A percentile compares a stretch with the other conserved stretches of the same genome.
Evolutionary conservation across 2,329 filamentous ascomycete genomes (phyloP).

Genomic region (Graphiopsis chlorocephala): DNA sequence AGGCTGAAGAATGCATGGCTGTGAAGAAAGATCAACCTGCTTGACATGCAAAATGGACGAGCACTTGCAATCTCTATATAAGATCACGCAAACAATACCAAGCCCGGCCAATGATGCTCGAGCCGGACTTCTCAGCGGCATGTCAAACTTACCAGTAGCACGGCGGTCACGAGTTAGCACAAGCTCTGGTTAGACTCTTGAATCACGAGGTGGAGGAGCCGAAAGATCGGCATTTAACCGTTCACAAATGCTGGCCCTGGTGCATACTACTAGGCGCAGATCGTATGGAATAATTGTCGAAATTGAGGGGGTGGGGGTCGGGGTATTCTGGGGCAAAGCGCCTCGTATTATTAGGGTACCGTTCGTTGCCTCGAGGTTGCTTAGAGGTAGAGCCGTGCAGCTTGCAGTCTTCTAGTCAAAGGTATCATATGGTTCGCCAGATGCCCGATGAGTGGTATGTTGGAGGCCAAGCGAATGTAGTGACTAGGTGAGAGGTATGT

Average conservation of each 20-base stretch:
- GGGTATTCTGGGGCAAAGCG: background rate
- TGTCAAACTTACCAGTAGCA: background rate
- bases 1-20: background rate
- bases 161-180: background rate
- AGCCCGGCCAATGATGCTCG: background rate
- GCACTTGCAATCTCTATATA: background rate
- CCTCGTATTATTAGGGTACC: background rate
- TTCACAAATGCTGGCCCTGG: background rate
- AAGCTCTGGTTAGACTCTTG: background rate
- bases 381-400: background rate
- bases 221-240: constrained; percentile 13
- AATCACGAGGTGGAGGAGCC: constrained; percentile 11
- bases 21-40: background rate
- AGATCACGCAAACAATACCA: background rate
- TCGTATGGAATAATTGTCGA: background rate
- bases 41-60: background rate
- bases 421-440: background rate
- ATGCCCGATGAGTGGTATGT: background rate
- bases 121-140: background rate
- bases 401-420: background rate
- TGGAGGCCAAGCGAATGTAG: background rate
- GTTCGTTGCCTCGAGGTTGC: too few relatives aligned
- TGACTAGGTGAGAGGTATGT: background rate
- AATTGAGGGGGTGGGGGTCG: background rate
- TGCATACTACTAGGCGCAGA: background rate